These are phyloP conservation scores for Cladophialophora chaetospira DNA, from an alignment of 2,329 filamentous ascomycete species.

Conservation along the genomic window DNA sequence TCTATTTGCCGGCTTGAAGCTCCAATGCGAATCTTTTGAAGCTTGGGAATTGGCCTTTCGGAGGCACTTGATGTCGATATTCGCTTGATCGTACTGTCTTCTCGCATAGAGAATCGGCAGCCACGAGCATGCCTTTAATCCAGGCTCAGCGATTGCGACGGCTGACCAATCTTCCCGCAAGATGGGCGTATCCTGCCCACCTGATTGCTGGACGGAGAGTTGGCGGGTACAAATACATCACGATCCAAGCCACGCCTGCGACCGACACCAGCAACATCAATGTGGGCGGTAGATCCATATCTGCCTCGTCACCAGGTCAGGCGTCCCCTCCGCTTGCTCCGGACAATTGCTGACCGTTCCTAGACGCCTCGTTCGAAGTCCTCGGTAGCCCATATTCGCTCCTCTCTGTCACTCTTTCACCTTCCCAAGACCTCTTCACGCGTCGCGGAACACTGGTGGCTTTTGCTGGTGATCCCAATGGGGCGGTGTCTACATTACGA, in stretches of 20 bases:
- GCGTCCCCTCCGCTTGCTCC: background rate
- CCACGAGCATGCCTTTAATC: slow-evolving; percentile 28
- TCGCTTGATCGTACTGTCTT: background rate
- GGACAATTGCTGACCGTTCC: slow-evolving; percentile 10
- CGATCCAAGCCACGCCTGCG: slow-evolving; percentile 48
- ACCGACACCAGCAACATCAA: slow-evolving; percentile 39
- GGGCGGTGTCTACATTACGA: slow-evolving; percentile 81
- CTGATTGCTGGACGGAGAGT: slow-evolving; percentile 31
- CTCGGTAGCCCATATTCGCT: slow-evolving; percentile 90
- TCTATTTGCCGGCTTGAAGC: background rate
- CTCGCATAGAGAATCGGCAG: background rate
- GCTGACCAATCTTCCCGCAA: slow-evolving; percentile 23
- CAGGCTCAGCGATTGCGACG: slow-evolving; percentile 25
- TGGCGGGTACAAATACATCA: slow-evolving; percentile 41
- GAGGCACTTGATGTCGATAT: background rate
- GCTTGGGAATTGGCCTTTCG: background rate
- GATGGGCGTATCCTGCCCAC: slow-evolving; percentile 33
- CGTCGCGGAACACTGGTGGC: slow-evolving; percentile 81
- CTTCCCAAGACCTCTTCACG: slow-evolving; percentile 91
- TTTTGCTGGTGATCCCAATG: slow-evolving; percentile 75
- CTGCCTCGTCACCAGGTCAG: slow-evolving; percentile 47
- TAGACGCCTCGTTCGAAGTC: slow-evolving; percentile 94
- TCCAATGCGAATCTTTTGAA: background rate
- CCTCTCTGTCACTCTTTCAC: slow-evolving; percentile 87
- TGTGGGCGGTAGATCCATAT: slow-evolving; percentile 43